Evolutionary conservation across 768 basidiomycete genomes (phyloP).

Genomic region (Suillus decipiens): DNA sequence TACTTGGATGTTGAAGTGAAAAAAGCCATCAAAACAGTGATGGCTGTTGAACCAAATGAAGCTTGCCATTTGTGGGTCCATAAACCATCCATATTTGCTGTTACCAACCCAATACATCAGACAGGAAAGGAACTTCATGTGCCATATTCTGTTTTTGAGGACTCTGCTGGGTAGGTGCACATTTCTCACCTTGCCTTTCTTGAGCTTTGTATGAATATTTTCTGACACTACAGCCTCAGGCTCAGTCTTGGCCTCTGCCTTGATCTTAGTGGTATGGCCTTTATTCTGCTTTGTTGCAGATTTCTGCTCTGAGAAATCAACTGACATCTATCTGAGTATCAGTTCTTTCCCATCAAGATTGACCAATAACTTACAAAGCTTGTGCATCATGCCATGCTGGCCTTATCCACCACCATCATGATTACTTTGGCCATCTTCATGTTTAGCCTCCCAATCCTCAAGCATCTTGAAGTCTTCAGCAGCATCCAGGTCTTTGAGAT

Average conservation of each 20-base stretch:
- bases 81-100: too few relatives aligned
- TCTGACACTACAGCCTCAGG: neutral
- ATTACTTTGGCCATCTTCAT: neutral
- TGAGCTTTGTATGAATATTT: neutral
- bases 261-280: neutral
- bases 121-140: slow-evolving; percentile 3
- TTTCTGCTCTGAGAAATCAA: neutral
- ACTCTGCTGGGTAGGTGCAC: neutral
- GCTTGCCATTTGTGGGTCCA: too few relatives aligned
- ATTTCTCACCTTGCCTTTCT: neutral
- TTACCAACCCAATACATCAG: slow-evolving; percentile 11
- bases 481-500: neutral
- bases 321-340: neutral
- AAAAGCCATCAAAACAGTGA: slow-evolving; percentile 12
- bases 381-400: neutral
- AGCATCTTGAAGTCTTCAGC: neutral
- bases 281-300: neutral
- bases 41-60: slow-evolving; percentile 13
- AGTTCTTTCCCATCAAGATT: neutral
- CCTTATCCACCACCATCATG: neutral
- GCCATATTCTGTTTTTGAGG: slow-evolving; percentile 1
- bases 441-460: neutral
- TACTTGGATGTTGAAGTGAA: neutral
- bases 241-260: neutral
- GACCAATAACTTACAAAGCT: neutral